phyloP scores from a whole-genome alignment of 305 asterid species.

The Fraxinus sp. region DNA sequence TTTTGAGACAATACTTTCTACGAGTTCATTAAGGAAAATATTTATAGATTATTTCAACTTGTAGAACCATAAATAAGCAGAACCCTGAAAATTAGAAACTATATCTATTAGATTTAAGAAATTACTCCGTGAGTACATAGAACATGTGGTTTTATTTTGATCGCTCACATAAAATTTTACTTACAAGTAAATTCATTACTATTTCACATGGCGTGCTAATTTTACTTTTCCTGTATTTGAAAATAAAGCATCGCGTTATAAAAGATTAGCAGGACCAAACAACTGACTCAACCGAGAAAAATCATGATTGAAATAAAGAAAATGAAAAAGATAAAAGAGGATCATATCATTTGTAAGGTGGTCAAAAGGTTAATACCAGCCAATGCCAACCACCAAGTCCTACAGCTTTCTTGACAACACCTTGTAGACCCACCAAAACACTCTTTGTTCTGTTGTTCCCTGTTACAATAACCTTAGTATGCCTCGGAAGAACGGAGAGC shows the following conservation, averaged over 20 bases:
- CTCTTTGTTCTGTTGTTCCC: constrained; percentile 97
- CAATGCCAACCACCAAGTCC: constrained; percentile 99
- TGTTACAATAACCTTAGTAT: constrained; percentile 88
- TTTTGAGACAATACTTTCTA: background rate
- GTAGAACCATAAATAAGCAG: background rate
- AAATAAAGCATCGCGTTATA: background rate
- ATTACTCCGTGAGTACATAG: background rate
- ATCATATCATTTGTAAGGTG: constrained; percentile 6
- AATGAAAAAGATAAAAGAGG: background rate
- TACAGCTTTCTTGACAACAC: constrained; percentile 96
- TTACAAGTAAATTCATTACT: background rate
- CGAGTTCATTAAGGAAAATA: background rate
- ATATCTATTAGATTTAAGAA: constrained; percentile 3
- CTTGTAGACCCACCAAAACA: constrained; percentile 92
- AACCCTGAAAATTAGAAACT: background rate
- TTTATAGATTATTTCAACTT: background rate
- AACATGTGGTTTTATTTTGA: background rate
- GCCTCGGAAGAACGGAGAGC: constrained; percentile 90
- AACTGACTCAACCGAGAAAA: background rate
- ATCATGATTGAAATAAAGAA: background rate
- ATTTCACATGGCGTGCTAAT: background rate
- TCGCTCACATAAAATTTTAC: background rate
- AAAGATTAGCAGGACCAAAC: background rate
- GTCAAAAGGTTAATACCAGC: constrained; percentile 56
- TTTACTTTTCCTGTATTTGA: background rate